Base-by-base conservation (phyloP, 139 green algal species). In the Pycnococcus provasolii region DNA sequence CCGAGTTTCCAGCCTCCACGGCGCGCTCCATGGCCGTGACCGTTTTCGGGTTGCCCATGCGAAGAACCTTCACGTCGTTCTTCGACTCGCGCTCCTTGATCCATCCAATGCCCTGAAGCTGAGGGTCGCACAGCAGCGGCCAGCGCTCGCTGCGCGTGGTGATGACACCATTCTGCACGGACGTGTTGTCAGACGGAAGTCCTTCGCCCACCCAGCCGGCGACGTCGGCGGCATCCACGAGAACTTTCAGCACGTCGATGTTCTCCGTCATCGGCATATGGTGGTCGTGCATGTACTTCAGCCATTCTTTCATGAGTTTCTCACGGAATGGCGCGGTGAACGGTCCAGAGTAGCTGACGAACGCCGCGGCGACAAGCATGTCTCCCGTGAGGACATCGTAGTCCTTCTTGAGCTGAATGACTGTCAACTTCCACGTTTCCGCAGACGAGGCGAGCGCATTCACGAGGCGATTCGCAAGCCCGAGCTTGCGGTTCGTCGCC, bases 21-120 rank as follows among this genome's bases (percentile, higher is more conserved):
- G 87, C 87, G 4, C 80, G 75, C 82, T 94, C 87, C 74, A 94
- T 86, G 5, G 80, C 70, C 2, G 67, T 72, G 6, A 89, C 71
- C 72, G 81, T 91, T 73, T 83, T 83, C 62, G 83, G 68, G 0
- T 79, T 79, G 52, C 84, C 84, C 84, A 94, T 90, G 72, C 87
- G 84, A 15, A 85, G 79, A 1, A 93, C 69, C 70, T 87, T 71
- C 60, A 94, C 76, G 50, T 80, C 82, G 80, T 89, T 87, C 75
- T 89, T 89, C 75, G 68, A 81, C 77, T 91, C 85, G 3, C 83
- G 72, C 75, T 91, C 85, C 73, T 90, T 91, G 77, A 94, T 89
- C 87, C 87, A 94, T 54, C 86, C 76, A 45, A 94, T 84, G 40
- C 87, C 87, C 76, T 94, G 87, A 72, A 94, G 79, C 79, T 90